Evolutionary conservation across 2,329 filamentous ascomycete genomes (phyloP).

Genomic region (Apiospora kogelbergensis): DNA sequence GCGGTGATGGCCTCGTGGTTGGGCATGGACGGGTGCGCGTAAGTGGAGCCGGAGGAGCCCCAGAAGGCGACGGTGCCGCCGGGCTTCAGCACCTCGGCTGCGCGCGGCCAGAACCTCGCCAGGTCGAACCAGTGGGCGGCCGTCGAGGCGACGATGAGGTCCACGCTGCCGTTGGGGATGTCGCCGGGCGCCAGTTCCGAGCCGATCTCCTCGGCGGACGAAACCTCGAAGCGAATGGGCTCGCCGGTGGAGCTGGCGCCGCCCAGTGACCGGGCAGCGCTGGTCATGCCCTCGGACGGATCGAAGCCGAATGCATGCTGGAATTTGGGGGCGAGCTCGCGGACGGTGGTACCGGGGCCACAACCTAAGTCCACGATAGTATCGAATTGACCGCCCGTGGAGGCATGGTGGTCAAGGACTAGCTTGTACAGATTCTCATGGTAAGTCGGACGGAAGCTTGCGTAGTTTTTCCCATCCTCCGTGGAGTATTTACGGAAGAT

Average conservation of each 20-base stretch:
- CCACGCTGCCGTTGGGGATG: slow-evolving; percentile 38
- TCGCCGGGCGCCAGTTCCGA: slow-evolving; percentile 14
- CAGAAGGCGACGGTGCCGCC: slow-evolving; percentile 57
- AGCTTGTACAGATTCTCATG: slow-evolving; percentile 43
- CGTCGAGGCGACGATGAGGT: slow-evolving; percentile 50
- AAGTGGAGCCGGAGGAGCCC: slow-evolving; percentile 31
- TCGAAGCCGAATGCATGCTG: slow-evolving; percentile 48
- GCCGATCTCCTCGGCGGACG: slow-evolving; percentile 42
- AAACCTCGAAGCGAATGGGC: slow-evolving; percentile 41
- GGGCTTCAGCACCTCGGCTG: slow-evolving; percentile 46
- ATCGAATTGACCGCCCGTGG: slow-evolving; percentile 42
- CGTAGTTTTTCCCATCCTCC: slow-evolving; percentile 44
- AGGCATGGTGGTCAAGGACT: slow-evolving; percentile 46
- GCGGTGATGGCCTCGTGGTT: slow-evolving; percentile 24
- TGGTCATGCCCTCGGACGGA: slow-evolving; percentile 53
- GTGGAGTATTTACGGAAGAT: slow-evolving; percentile 47
- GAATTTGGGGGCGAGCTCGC: slow-evolving; percentile 47
- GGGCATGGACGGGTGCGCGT: slow-evolving; percentile 27
- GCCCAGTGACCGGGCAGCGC: slow-evolving; percentile 36
- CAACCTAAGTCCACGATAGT: slow-evolving; percentile 55
- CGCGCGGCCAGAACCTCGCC: slow-evolving; percentile 46
- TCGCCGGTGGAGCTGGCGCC: slow-evolving; percentile 17
- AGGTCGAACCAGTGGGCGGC: slow-evolving; percentile 61
- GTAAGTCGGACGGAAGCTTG: slow-evolving; percentile 42
- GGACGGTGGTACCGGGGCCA: slow-evolving; percentile 52